Evolutionary conservation across 108 stramenopile species (phyloP).

Genomic region (Cylindrotheca closterium): DNA sequence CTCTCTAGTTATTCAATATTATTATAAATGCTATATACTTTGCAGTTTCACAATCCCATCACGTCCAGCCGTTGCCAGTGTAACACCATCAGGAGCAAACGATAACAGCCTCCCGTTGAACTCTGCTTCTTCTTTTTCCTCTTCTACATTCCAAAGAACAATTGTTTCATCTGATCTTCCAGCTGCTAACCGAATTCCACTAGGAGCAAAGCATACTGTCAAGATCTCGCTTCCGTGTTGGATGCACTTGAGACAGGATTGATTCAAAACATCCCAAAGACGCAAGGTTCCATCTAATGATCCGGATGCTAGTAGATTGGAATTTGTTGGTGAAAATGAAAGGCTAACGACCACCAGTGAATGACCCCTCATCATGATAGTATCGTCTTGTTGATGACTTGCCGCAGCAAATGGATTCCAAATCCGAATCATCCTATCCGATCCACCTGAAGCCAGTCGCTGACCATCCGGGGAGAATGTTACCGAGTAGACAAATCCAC

Average conservation of each 20-base stretch:
- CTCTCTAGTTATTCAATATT: too few relatives aligned
- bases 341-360: constrained; percentile 6
- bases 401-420: constrained; percentile 9
- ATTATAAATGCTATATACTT: neutral
- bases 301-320: neutral
- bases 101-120: constrained; percentile 5
- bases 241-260: neutral
- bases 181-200: neutral
- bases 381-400: neutral
- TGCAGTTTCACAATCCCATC: constrained; percentile 7
- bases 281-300: constrained; percentile 16
- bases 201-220: neutral
- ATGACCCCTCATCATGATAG: constrained; percentile 6
- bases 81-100: constrained; percentile 1
- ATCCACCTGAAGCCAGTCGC: constrained; percentile 10
- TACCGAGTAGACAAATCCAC: constrained; percentile 4
- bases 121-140: neutral
- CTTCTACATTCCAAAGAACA: constrained; percentile 2
- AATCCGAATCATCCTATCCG: constrained; percentile 7
- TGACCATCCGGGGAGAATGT: constrained; percentile 8
- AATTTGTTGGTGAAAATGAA: constrained; percentile 1
- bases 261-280: neutral
- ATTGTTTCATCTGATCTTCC: constrained; percentile 4
- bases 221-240: constrained; percentile 4
- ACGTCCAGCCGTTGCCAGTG: constrained; percentile 5